These are phyloP conservation scores for Diplodia corticola DNA, from an alignment of 2,329 filamentous ascomycete species.

Conservation along the genomic window DNA sequence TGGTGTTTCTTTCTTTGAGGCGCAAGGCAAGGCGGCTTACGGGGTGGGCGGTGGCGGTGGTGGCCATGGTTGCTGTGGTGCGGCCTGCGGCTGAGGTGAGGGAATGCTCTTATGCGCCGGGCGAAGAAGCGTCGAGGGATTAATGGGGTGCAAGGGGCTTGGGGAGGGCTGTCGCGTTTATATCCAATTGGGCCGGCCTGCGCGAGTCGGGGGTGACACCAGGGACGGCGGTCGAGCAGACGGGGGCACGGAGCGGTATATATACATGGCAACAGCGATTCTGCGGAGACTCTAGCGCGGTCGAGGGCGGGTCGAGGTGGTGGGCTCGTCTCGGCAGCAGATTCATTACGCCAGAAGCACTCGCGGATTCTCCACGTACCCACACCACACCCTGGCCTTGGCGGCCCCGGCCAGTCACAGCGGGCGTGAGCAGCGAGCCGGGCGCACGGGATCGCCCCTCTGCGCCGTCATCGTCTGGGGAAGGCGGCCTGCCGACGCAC, in stretches of 20 bases:
- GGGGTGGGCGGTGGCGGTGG: conserved; percentile 38
- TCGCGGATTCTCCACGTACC: conserved; percentile 4
- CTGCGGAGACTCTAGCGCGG: conserved; percentile 15
- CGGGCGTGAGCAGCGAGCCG: neutral
- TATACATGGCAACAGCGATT: conserved; percentile 14
- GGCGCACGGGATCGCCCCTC: conserved; percentile 21
- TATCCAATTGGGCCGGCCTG: conserved; percentile 18
- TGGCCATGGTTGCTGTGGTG: neutral
- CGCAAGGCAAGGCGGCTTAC: conserved; percentile 27
- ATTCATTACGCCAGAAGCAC: conserved; percentile 10
- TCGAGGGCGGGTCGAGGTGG: neutral
- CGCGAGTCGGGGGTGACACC: conserved; percentile 11
- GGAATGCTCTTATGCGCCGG: conserved; percentile 5
- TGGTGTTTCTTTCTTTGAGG: neutral
- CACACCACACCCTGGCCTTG: conserved; percentile 2
- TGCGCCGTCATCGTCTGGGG: conserved; percentile 22
- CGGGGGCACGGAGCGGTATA: conserved; percentile 18
- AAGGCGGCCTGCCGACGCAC: conserved; percentile 16
- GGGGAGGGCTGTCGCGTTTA: conserved; percentile 1
- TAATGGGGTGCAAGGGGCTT: conserved; percentile 9
- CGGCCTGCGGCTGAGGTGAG: neutral
- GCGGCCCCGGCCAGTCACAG: conserved; percentile 1
- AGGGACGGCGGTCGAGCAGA: conserved; percentile 15
- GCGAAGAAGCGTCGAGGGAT: conserved; percentile 6
- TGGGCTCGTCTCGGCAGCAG: conserved; percentile 6